Evolutionary conservation across 2,329 filamentous ascomycete species (phyloP).

Genomic region (Hyphodiscus sp.): DNA sequence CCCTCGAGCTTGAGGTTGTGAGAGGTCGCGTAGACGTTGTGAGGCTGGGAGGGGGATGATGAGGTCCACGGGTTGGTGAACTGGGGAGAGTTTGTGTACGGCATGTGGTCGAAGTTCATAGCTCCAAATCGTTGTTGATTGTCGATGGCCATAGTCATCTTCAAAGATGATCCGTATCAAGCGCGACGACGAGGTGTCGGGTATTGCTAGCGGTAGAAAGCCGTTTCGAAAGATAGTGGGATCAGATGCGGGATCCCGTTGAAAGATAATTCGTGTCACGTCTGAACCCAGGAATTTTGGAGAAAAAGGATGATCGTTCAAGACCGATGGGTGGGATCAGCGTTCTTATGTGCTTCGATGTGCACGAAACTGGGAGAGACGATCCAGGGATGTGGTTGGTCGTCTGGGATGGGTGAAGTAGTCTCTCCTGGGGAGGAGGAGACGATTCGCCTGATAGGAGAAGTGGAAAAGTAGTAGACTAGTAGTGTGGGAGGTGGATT

Average conservation of each 20-base stretch:
- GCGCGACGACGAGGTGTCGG: conserved; percentile 4
- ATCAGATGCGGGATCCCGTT: conserved; percentile 30
- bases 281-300: conserved; percentile 13
- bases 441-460: conserved; percentile 14
- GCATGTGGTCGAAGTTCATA: conserved; percentile 75
- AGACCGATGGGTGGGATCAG: conserved; percentile 26
- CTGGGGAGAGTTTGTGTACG: conserved; percentile 59
- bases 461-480: conserved; percentile 7
- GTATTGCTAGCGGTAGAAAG: conserved; percentile 4
- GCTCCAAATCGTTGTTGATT: conserved; percentile 73
- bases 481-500: conserved; percentile 8
- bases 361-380: conserved; percentile 12
- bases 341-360: conserved; percentile 29
- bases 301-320: conserved; percentile 21
- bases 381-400: conserved; percentile 22
- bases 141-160: conserved; percentile 94
- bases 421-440: conserved; percentile 2
- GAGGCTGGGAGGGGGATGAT: conserved; percentile 40
- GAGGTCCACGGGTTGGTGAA: conserved; percentile 87
- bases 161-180: conserved; percentile 15
- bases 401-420: conserved; percentile 2
- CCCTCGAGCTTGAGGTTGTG: conserved; percentile 54
- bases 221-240: conserved; percentile 19
- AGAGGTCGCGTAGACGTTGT: conserved; percentile 55
- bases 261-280: conserved; percentile 12